phyloP scores from a whole-genome alignment of 2,329 filamentous ascomycete genomes.

The Penicillium fuscoglaucum region DNA sequence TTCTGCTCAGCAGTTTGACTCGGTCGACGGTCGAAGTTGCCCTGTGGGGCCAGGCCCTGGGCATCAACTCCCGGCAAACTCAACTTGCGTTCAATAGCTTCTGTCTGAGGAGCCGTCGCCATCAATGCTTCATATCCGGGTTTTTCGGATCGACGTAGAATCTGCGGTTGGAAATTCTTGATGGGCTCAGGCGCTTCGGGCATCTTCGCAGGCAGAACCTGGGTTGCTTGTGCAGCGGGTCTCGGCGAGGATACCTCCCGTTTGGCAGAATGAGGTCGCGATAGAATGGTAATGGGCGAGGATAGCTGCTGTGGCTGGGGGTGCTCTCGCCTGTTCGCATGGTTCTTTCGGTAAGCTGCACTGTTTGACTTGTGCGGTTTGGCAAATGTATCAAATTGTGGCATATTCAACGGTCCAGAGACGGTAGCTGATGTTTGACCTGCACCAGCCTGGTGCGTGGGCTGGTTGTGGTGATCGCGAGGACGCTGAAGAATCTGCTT shows the following conservation, averaged over 20 bases:
- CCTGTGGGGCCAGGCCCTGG: conserved; percentile 21
- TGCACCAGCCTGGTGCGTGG: conserved; percentile 18
- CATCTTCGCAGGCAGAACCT: conserved; percentile 15
- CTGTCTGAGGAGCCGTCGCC: conserved; percentile 8
- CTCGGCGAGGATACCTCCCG: conserved; percentile 26
- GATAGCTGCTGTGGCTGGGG: conserved; percentile 25
- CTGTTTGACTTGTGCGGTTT: conserved; percentile 29
- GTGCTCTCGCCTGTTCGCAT: conserved; percentile 25
- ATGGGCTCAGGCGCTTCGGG: conserved; percentile 35
- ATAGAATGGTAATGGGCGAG: conserved; percentile 41
- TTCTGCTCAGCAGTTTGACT: conserved; percentile 49
- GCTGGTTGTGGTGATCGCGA: conserved; percentile 10
- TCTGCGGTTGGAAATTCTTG: conserved; percentile 56
- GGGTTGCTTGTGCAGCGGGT: conserved; percentile 13
- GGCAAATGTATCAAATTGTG: conserved; percentile 39
- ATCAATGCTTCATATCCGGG: conserved; percentile 33
- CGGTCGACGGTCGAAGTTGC: conserved; percentile 39
- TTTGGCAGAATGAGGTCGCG: conserved; percentile 36
- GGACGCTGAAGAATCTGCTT: conserved; percentile 39
- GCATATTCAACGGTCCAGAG: conserved; percentile 42
- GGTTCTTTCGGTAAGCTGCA: conserved; percentile 25
- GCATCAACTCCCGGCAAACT: conserved; percentile 12
- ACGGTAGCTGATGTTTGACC: conserved; percentile 41
- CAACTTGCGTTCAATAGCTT: conserved; percentile 13
- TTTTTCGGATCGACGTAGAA: conserved; percentile 53